Evolutionary conservation across 768 basidiomycete species (phyloP), one percentile per base, ranked within the genome.

Genomic region (Boletus subcaerulescens): DNA sequence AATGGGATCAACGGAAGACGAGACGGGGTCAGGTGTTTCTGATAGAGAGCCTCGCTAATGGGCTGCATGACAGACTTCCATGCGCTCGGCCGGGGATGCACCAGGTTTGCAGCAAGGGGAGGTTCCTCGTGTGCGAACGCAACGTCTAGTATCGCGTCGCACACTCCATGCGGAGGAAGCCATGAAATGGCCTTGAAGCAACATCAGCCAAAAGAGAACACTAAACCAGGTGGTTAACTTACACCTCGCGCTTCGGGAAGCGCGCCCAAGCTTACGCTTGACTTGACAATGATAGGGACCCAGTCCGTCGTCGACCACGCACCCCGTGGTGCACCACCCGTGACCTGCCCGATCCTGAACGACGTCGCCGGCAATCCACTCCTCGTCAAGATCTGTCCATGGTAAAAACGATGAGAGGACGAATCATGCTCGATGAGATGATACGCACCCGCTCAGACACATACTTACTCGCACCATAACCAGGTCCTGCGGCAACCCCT

Each of bases 291-390:
- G 24, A 65, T 62, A 11, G 76, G 72, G 20, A 77, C 60, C 71
- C 74, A 75, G 33, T 73, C 68, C 3, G 67, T 60, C 1, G 66
- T 70, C 36, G 65, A 67, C 76, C 74, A 76, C 10, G 69, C 67
- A 13, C 76, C 77, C 50, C 71, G 67, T 4, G 62, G 57, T 5
- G 45, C 35, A 24, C 67, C 68, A 5, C 74, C 76, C 15, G 65
- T 56, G 51, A 78, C 62, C 54, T 76, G 74, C 11, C 77, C 73
- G 14, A 75, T 66, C 17, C 71, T 65, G 41, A 76, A 68, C 4
- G 70, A 70, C 0, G 70, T 67, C 1, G 69, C 65, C 5, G 60
- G 52, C 5, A 76, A 62, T 0, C 72, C 71, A 29, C 70, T 73
- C 42, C 58, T 60, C 6, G 63, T 64, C 10, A 77, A 60, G 17